Base-by-base conservation (phyloP, 2,329 filamentous ascomycete genomes). In the Pseudocercospora musae region DNA sequence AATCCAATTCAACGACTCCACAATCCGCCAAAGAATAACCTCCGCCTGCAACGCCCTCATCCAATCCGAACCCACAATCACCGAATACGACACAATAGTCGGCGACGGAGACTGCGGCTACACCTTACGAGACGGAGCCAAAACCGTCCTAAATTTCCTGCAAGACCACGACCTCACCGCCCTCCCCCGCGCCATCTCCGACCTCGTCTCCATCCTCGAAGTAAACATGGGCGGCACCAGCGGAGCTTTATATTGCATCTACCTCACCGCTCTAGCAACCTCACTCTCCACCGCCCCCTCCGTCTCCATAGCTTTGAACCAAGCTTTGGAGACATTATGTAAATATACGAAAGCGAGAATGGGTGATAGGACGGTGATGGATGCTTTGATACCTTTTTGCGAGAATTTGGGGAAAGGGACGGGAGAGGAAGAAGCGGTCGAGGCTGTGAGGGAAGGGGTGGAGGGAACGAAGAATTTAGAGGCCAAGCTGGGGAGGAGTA, bases 61-160 rank as follows among this genome's bases (percentile, higher is more conserved):
- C 65, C 64, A 65, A 3, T 71, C 66, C 25, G 74, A 76, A 56
- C 70, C 73, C 9, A 74, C 66, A 18, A 76, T 76, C 46, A 76
- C 74, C 33, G 68, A 74, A 37, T 76, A 75, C 66, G 74, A 76
- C 66, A 72, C 72, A 1, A 75, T 75, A 52, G 74, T 75, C 48
- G 74, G 74, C 57, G 74, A 76, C 53, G 74, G 73, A 33, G 74
- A 76, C 53, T 76, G 74, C 59, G 74, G 74, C 55, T 74, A 73
- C 66, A 76, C 74, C 0, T 69, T 75, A 4, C 71, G 74, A 13
- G 71, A 73, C 58, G 74, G 74, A 31, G 73, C 75, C 4, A 71
- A 74, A 59, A 68, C 74, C 54, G 73, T 75, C 13, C 69, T 75
- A 3, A 63, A 66, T 20, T 76, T 74, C 69, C 72, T 76, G 57